Evolutionary conservation across 345 rosid genomes (phyloP).

Genomic region (Euphorbia tirucalli): DNA sequence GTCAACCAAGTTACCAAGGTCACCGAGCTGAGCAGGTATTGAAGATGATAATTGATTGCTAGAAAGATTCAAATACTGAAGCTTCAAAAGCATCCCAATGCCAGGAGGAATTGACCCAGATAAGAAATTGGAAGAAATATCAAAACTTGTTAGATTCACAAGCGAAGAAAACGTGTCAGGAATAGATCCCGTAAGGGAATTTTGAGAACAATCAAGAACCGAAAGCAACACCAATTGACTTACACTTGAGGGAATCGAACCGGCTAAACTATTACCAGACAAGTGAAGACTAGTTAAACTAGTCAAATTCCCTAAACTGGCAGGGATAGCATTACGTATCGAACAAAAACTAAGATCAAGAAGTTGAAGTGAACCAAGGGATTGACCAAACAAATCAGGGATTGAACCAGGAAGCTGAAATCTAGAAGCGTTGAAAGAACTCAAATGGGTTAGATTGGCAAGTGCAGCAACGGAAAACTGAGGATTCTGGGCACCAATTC

Average conservation of each 20-base stretch:
- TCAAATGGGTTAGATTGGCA: constrained; percentile 56
- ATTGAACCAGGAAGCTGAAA: constrained; percentile 72
- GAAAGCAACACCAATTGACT: constrained; percentile 52
- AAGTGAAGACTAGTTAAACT: constrained; percentile 55
- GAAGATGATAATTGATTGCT: constrained; percentile 61
- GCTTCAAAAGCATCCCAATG: constrained; percentile 54
- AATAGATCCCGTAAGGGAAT: constrained; percentile 60
- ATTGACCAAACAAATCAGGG: constrained; percentile 75
- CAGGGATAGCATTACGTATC: constrained; percentile 59
- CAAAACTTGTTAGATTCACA: constrained; percentile 53
- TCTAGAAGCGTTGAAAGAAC: constrained; percentile 72
- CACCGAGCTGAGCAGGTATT: constrained; percentile 70
- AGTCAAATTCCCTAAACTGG: constrained; percentile 66
- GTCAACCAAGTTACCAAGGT: constrained; percentile 56
- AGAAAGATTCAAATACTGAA: constrained; percentile 65
- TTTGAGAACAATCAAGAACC: constrained; percentile 65
- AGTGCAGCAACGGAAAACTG: constrained; percentile 72
- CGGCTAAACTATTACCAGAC: constrained; percentile 54
- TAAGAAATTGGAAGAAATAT: constrained; percentile 71
- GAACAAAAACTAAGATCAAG: constrained; percentile 87
- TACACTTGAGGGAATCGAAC: constrained; percentile 60
- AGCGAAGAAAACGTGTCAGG: constrained; percentile 63
- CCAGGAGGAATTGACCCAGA: constrained; percentile 59
- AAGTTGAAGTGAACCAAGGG: constrained; percentile 50
- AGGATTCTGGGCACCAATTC: constrained; percentile 72